phyloP scores from a whole-genome alignment of 129 eudicot species.

The Lactuca sativa region DNA sequence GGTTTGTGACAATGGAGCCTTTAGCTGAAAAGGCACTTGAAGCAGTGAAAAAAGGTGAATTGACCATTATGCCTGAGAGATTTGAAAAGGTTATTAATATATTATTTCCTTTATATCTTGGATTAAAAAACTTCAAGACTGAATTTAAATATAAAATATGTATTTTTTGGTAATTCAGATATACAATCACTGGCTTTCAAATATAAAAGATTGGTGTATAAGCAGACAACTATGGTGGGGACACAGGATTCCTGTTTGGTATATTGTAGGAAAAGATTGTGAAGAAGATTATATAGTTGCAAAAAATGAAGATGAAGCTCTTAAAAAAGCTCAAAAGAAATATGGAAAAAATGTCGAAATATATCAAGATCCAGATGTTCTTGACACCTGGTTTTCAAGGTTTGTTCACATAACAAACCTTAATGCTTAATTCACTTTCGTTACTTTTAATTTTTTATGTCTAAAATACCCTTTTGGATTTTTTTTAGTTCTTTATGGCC shows the following conservation, averaged over 20 bases:
- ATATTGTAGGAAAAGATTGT: conserved; percentile 74
- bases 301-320: conserved; percentile 70
- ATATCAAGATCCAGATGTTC: conserved; percentile 99
- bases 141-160: background rate
- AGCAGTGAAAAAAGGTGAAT: conserved; percentile 77
- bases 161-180: conserved; percentile 49
- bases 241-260: conserved; percentile 99
- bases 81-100: conserved; percentile 72
- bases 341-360: conserved; percentile 83
- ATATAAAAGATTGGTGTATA: conserved; percentile 99
- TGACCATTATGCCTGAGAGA: conserved; percentile 90
- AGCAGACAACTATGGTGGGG: conserved; percentile 99
- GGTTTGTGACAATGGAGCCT: conserved; percentile 98
- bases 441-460: background rate
- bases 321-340: conserved; percentile 63
- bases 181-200: conserved; percentile 92
- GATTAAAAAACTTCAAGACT: background rate
- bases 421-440: background rate
- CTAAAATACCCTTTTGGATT: conserved; percentile 14
- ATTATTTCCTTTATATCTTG: background rate
- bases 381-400: conserved; percentile 99
- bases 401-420: conserved; percentile 31
- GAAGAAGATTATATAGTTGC: conserved; percentile 95
- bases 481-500: conserved; percentile 85
- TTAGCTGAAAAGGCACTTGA: conserved; percentile 90